Base-by-base conservation (phyloP, 2,329 filamentous ascomycete species). In the Botrytis deweyae region DNA sequence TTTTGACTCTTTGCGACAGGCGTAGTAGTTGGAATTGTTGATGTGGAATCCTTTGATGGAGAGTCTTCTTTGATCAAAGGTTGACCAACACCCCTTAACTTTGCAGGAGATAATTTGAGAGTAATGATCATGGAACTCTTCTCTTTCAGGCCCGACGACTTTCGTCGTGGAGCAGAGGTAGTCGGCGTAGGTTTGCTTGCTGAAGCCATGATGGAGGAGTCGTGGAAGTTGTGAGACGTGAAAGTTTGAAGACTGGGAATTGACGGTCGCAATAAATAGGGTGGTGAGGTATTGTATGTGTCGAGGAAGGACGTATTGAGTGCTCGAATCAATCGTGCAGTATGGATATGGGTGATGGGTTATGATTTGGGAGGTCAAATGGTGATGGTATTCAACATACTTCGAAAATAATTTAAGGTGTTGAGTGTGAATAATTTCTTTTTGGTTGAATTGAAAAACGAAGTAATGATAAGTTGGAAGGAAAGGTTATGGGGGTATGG, bases 61-160 rank as follows among this genome's bases (percentile, higher is more conserved):
- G 63, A 75, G 49, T 78, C 78, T 74, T 86, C 83, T 73, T 86
- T 84, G 73, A 86, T 83, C 75, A 82, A 75, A 61, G 83, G 81
- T 38, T 82, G 82, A 44, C 52, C 58, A 40, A 85, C 82, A 76
- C 86, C 84, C 77, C 86, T 86, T 70, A 92, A 83, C 76, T 82
- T 84, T 29, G 84, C 80, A 61, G 88, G 82, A 36, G 86, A 79
- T 67, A 90, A 83, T 77, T 84, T 87, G 72, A 91, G 81, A 12
- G 84, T 89, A 79, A 90, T 81, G 74, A 89, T 74, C 69, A 85
- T 78, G 49, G 75, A 76, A 22, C 73, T 69, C 78, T 81, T 82
- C 63, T 72, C 70, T 44, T 61, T 72, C 3, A 40, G 38, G 25
- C 36, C 63, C 72, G 79, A 78, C 14, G 78, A 79, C 72, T 80